Conservation (phyloP, 1,139 yeast species). For the Candida freyschussii region DNA sequence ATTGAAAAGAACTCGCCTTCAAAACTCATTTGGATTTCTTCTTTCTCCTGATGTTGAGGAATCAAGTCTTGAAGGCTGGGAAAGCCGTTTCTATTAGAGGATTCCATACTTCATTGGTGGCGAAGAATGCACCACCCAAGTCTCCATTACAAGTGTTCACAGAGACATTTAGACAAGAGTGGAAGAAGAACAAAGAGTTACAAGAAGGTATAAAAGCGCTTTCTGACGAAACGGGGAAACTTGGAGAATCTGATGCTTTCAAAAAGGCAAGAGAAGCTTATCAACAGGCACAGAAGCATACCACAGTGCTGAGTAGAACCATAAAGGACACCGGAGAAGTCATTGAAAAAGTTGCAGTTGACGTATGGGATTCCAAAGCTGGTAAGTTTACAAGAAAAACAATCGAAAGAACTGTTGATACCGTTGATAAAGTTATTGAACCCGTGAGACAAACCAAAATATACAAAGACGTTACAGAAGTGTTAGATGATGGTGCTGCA, state of each 20-base stretch:
- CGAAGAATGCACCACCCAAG: constrained; percentile 33
- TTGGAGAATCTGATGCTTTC: constrained; percentile 93
- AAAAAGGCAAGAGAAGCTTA: constrained; percentile 92
- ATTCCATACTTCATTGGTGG: constrained; percentile 17
- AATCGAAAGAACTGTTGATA: constrained; percentile 75
- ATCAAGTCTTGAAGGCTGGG: constrained; percentile 5
- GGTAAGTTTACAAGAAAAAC: constrained; percentile 84
- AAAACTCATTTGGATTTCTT: no score
- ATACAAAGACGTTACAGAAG: constrained; percentile 84
- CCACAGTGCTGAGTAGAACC: constrained; percentile 79
- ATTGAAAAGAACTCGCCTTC: no score
- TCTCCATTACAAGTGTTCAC: constrained; percentile 91
- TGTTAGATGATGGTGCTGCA: constrained; percentile 86
- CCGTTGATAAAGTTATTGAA: constrained; percentile 75
- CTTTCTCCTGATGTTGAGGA: constrained; percentile 5
- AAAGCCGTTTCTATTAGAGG: constrained; percentile 16
- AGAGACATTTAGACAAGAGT: constrained; percentile 87
- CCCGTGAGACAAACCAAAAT: constrained; percentile 91
- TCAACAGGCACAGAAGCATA: constrained; percentile 74
- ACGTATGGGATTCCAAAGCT: constrained; percentile 96
- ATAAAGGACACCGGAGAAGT: constrained; percentile 90
- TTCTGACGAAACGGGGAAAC: constrained; percentile 93
- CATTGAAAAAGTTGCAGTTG: constrained; percentile 82
- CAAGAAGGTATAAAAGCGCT: constrained; percentile 91
- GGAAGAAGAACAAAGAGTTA: constrained; percentile 84